A percentile compares a stretch with the other conserved stretches of the same genome.
Conservation (phyloP, 768 basidiomycete genomes). For the Imleria badia region DNA sequence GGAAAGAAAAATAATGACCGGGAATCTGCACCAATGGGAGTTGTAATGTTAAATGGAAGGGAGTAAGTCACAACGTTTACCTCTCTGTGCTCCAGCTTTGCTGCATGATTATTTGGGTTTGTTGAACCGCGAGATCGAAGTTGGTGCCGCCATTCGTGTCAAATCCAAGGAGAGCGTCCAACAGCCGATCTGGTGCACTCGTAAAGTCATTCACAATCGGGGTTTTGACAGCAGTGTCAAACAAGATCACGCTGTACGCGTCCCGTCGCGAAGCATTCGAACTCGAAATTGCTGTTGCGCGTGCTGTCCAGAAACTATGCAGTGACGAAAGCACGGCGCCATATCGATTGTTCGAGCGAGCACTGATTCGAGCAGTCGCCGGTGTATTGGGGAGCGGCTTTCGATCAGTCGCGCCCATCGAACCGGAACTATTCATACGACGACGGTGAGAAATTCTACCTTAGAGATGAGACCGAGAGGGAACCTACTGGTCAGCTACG, state of each 20-base stretch:
- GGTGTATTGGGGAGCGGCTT: constrained; percentile 47
- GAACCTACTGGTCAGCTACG: constrained; percentile 47
- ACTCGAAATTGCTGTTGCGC: constrained; percentile 37
- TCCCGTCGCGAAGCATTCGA: constrained; percentile 41
- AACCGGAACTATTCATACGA: constrained; percentile 42
- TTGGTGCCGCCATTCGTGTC: constrained; percentile 41
- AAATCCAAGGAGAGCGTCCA: constrained; percentile 38
- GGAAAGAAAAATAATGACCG: constrained; percentile 40
- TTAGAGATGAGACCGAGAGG: background rate
- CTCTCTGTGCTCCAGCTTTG: no score
- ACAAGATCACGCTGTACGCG: constrained; percentile 57
- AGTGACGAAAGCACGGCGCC: constrained; percentile 61
- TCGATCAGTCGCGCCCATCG: constrained; percentile 46
- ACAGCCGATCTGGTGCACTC: constrained; percentile 44
- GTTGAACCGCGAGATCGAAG: no score
- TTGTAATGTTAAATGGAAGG: background rate
- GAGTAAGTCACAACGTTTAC: constrained; percentile 23
- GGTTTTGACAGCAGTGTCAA: constrained; percentile 27
- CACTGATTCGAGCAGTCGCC: constrained; percentile 36
- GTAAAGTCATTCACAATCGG: constrained; percentile 46
- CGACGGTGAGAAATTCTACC: background rate
- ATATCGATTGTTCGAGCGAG: constrained; percentile 45
- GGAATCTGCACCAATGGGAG: constrained; percentile 6
- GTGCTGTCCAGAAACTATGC: constrained; percentile 55
- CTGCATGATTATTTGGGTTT: no score